Base-by-base conservation (phyloP, 441 rosid species). In the Sinapis alba region DNA sequence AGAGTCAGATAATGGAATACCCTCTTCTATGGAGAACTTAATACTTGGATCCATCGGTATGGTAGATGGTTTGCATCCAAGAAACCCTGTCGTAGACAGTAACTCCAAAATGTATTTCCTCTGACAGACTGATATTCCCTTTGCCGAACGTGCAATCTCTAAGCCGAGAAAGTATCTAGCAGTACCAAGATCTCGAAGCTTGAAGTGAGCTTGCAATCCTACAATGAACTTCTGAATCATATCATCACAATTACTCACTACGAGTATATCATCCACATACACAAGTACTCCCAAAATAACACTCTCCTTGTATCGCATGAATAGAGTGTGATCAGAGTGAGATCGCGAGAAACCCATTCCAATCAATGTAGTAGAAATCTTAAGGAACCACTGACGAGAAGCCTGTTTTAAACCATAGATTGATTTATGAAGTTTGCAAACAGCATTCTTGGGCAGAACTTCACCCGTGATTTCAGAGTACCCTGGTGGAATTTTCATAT, bases 151-250 rank as follows among this genome's bases (percentile, higher is more conserved):
- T 0, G 38, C 11, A 0, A 45, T 65, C 12, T 45, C 69, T 0
- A 65, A 0, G 1, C 57, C 57, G 1, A 65, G 24, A 5, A 65
- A 65, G 1, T 45, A 65, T 0, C 26, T 47, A 0, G 54, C 3
- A 0, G 0, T 0, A 0, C 68, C 68, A 1, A 63, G 2, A 21
- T 63, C 68, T 0, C 54, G 0, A 0, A 63, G 13, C 1, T 65
- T 47, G 6, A 65, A 65, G 2, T 10, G 4, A 4, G n/a, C 0
- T 0, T 5, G 2, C 10, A 47, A 7, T 0, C 5, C 5, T 0
- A 0, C 1, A 2, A n/a, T 26, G 1, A 47, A 65, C 0, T 0
- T 5, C 3, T 0, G 0, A 0, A 65, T n/a, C 0, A 1, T 8
- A 0, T 0, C 10, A 0, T 26, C 41, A 16, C 2, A 3, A 2